Evolutionary conservation across 2,329 filamentous ascomycete genomes (phyloP).

Genomic region (Phialemonium atrogriseum): DNA sequence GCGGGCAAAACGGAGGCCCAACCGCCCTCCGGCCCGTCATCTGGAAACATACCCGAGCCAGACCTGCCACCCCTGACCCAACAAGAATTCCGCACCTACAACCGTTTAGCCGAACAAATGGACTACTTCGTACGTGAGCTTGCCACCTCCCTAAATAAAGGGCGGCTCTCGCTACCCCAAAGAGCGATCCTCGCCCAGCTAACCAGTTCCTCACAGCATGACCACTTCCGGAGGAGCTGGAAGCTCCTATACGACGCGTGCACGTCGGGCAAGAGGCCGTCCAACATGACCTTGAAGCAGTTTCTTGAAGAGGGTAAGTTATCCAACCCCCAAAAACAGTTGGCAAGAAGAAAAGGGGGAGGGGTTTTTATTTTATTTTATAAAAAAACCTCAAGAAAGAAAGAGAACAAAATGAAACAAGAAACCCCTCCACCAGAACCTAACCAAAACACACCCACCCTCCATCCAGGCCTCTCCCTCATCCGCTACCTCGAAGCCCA

Average conservation of each 20-base stretch:
- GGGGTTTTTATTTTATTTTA: too few relatives aligned
- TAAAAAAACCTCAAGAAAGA: too few relatives aligned
- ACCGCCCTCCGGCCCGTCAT: too few relatives aligned
- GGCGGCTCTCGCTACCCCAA: background rate
- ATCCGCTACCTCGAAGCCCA: constrained; percentile 63
- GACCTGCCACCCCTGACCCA: constrained; percentile 53
- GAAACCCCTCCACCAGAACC: too few relatives aligned
- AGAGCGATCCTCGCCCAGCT: constrained; percentile 4
- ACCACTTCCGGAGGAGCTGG: constrained; percentile 69
- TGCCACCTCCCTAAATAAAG: constrained; percentile 6
- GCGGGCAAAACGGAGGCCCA: too few relatives aligned
- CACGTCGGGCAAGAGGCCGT: constrained; percentile 47
- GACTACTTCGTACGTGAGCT: constrained; percentile 52
- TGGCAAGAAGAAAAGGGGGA: too few relatives aligned
- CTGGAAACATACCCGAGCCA: too few relatives aligned
- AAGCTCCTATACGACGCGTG: constrained; percentile 61
- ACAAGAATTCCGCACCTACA: constrained; percentile 61
- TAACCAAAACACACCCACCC: too few relatives aligned
- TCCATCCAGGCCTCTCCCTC: constrained; percentile 45
- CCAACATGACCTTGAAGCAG: constrained; percentile 55
- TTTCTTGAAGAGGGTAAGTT: constrained; percentile 53
- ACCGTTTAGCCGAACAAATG: constrained; percentile 68
- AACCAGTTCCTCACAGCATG: constrained; percentile 45
- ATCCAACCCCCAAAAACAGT: too few relatives aligned
- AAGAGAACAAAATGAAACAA: too few relatives aligned